Evolutionary conservation across 805 yeast species (phyloP), one percentile per base, ranked within the genome.

Genomic region (Candida maris): DNA sequence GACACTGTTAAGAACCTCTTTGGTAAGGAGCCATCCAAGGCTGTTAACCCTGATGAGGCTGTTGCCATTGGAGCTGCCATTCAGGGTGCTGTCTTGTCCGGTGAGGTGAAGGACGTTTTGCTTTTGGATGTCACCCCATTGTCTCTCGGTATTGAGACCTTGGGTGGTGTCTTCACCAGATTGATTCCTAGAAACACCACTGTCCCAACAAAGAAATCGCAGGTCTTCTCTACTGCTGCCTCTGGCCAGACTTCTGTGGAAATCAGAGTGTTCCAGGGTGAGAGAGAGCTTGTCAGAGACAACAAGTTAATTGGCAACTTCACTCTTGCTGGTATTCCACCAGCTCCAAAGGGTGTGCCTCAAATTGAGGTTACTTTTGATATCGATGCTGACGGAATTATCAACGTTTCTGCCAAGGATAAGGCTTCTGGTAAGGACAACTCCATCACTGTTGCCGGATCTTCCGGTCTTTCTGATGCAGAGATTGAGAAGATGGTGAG

Each of bases 191-290:
- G 94, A 71, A 85, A 88, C 81, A 88, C 97, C 54, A 88, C 97
- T 46, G 87, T 88, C 51, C 97, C 97, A 67, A 87, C 96, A 56
- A 86, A 87, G 79, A 88, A 88, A 73, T 85, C 95, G 32, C 96
- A 88, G 74, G 80, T 88, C 58, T 88, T 89, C 83, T 86, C 95
- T 37, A 87, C 96, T 56, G 96, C 96, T 48, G 88, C 95, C 49
- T 84, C 91, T 55, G 96, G 96, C 64, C 96, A 87, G 76, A 87
- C 96, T 49, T 84, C 95, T 56, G 95, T 87, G 54, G 95, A 87
- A 75, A 88, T 88, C 71, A 83, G 96, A 73, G 97, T 88, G 44
- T 89, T 86, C 96, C 96, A 88, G 75, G 97, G 97, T 76, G 97
- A 88, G 78, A 85, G 97, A 77, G 96, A 88, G 73, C 81, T 89